Evolutionary conservation across 805 yeast genomes (phyloP).

Genomic region (Dipodascus geniculatus): DNA sequence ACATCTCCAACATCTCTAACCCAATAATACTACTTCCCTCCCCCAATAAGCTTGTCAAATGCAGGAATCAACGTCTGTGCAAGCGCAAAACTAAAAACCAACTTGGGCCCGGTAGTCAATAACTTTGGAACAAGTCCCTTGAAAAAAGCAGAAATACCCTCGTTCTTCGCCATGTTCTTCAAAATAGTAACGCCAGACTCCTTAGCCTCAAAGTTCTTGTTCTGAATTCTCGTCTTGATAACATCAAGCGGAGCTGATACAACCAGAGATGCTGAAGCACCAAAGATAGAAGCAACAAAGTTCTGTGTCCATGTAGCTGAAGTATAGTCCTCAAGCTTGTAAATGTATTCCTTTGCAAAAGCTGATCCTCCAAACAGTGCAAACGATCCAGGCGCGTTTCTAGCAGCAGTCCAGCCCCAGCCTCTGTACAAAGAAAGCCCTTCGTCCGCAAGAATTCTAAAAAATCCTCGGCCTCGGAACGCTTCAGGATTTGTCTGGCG

Average conservation of each 20-base stretch:
- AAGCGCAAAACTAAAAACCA: constrained; percentile 94
- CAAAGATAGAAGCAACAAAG: constrained; percentile 86
- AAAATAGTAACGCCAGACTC: constrained; percentile 87
- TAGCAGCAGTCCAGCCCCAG: constrained; percentile 99
- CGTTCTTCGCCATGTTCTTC: constrained; percentile 85
- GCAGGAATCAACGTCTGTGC: constrained; percentile 97
- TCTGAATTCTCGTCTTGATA: constrained; percentile 96
- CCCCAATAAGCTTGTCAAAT: constrained; percentile 57
- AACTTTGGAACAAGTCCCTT: constrained; percentile 95
- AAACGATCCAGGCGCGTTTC: constrained; percentile 98
- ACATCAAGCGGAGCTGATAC: constrained; percentile 97
- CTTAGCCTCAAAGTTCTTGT: constrained; percentile 89
- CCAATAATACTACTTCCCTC: not conserved
- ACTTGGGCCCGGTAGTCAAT: constrained; percentile 95
- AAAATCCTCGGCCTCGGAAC: constrained; percentile 95
- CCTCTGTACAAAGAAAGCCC: constrained; percentile 93
- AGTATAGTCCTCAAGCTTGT: constrained; percentile 76
- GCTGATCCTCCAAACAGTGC: constrained; percentile 98
- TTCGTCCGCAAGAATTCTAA: constrained; percentile 77
- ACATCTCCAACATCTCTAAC: no score
- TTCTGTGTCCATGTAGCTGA: constrained; percentile 92
- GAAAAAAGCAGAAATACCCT: constrained; percentile 84
- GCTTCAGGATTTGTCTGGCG: constrained; percentile 99
- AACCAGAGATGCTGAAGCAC: constrained; percentile 93
- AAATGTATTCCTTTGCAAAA: constrained; percentile 92